Evolutionary conservation across 352 stramenopile species (phyloP).

Genomic region (Pythium brachiatum): DNA sequence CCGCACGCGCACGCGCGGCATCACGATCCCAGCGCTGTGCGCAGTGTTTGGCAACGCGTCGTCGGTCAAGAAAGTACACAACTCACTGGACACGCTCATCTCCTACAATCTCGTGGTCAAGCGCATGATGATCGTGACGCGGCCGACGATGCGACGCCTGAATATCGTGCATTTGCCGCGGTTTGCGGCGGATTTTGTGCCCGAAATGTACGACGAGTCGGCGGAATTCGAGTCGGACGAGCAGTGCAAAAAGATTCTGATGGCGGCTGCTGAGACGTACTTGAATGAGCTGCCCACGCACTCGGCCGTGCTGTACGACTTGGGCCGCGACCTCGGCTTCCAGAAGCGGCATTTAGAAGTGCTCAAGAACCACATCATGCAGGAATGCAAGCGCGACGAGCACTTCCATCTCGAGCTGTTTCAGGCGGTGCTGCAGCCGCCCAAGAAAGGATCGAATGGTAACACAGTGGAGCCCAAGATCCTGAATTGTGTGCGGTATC

Average conservation of each 20-base stretch:
- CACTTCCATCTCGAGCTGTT: slow-evolving; percentile 66
- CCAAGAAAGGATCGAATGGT: slow-evolving; percentile 28
- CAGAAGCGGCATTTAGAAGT: slow-evolving; percentile 72
- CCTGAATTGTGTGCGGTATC: slow-evolving; percentile 79
- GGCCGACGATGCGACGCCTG: slow-evolving; percentile 54
- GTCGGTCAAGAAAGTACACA: slow-evolving; percentile 75
- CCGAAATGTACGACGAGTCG: slow-evolving; percentile 64
- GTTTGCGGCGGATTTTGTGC: slow-evolving; percentile 56
- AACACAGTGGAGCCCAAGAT: slow-evolving; percentile 62
- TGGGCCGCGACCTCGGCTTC: slow-evolving; percentile 63
- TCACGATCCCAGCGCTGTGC: slow-evolving; percentile 53
- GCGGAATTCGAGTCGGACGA: slow-evolving; percentile 84
- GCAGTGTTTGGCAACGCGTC: slow-evolving; percentile 27
- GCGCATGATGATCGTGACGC: slow-evolving; percentile 75
- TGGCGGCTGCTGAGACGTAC: slow-evolving; percentile 51
- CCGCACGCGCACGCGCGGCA: slow-evolving; percentile 39
- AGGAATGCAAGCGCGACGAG: slow-evolving; percentile 64
- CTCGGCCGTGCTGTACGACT: slow-evolving; percentile 66
- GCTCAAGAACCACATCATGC: slow-evolving; percentile 59
- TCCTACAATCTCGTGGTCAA: slow-evolving; percentile 80
- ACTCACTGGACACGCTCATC: slow-evolving; percentile 70
- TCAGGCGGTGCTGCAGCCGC: slow-evolving; percentile 65
- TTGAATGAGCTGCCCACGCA: slow-evolving; percentile 52
- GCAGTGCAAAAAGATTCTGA: slow-evolving; percentile 66
- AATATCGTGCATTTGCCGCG: slow-evolving; percentile 82